phyloP scores from a whole-genome alignment of 345 rosid species.

The Raphanus raphanistrum region DNA sequence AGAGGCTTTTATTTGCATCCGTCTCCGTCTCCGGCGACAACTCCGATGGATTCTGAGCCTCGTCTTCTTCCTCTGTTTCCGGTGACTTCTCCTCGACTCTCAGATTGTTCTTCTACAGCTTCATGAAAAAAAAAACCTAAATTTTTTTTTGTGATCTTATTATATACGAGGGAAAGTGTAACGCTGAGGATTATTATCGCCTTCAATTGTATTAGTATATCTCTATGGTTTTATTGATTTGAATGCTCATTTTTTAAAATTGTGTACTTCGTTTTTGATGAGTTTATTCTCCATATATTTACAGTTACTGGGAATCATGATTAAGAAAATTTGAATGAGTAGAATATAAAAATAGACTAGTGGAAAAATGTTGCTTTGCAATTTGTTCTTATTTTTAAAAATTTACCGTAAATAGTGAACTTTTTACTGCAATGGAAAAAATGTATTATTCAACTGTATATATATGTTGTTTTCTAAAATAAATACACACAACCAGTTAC shows the following conservation, averaged over 20 bases:
- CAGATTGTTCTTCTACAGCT: conserved; percentile 45
- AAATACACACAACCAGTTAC: not conserved
- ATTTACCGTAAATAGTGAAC: not conserved
- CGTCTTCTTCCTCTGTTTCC: conserved; percentile 87
- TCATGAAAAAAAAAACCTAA: conserved; percentile 40
- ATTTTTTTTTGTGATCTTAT: conserved; percentile 18
- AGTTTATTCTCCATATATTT: not conserved
- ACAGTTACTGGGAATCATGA: not conserved
- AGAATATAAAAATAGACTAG: not conserved
- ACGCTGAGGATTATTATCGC: conserved; percentile 32
- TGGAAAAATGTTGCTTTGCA: not conserved
- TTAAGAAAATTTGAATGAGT: not conserved
- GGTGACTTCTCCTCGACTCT: conserved; percentile 74
- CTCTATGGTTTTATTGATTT: conserved; percentile 14
- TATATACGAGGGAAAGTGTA: conserved; percentile 30
- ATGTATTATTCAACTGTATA: not conserved
- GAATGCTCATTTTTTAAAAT: conserved; percentile 5
- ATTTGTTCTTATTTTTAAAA: not conserved
- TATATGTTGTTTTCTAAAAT: not conserved
- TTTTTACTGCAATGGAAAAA: not conserved
- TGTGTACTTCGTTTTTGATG: not conserved
- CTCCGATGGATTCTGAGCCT: conserved; percentile 80
- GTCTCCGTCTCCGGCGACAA: conserved; percentile 58
- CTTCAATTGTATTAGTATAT: conserved; percentile 22
- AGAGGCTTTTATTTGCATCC: conserved; percentile 88